phyloP scores from a whole-genome alignment of 805 yeast genomes.

The Citeromyces matritensis region DNA sequence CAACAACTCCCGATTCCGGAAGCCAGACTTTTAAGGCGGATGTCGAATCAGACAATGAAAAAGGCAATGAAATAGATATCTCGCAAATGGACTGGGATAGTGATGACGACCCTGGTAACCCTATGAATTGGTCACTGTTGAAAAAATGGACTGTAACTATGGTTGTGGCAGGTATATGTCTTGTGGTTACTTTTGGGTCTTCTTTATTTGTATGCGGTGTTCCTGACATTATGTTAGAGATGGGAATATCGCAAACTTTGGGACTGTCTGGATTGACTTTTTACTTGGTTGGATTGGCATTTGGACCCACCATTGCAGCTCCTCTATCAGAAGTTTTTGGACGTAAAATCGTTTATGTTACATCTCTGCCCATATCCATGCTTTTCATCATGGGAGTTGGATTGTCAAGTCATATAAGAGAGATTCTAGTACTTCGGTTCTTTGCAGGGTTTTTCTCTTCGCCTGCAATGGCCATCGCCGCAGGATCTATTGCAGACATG shows the following conservation, averaged over 20 bases:
- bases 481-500: slow-evolving; percentile 71
- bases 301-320: slow-evolving; percentile 58
- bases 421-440: slow-evolving; percentile 54
- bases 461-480: slow-evolving; percentile 74
- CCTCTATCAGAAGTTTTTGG: slow-evolving; percentile 63
- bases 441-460: slow-evolving; percentile 66
- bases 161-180: slow-evolving; percentile 48
- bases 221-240: slow-evolving; percentile 28
- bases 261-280: slow-evolving; percentile 57
- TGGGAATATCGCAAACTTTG: slow-evolving; percentile 43
- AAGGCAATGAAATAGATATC: slow-evolving; percentile 19
- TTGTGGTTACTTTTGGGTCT: slow-evolving; percentile 63
- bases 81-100: slow-evolving; percentile 40
- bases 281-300: slow-evolving; percentile 55
- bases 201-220: slow-evolving; percentile 58
- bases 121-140: slow-evolving; percentile 51
- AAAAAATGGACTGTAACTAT: slow-evolving; percentile 54
- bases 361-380: slow-evolving; percentile 52
- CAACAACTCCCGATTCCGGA: not conserved
- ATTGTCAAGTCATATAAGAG: slow-evolving; percentile 41
- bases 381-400: slow-evolving; percentile 66
- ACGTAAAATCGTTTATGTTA: slow-evolving; percentile 42
- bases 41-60: slow-evolving; percentile 10
- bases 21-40: not conserved
- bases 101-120: slow-evolving; percentile 46